These are phyloP conservation scores for Senna tora DNA, from an alignment of 306 rosid genomes.

Conservation along the genomic window DNA sequence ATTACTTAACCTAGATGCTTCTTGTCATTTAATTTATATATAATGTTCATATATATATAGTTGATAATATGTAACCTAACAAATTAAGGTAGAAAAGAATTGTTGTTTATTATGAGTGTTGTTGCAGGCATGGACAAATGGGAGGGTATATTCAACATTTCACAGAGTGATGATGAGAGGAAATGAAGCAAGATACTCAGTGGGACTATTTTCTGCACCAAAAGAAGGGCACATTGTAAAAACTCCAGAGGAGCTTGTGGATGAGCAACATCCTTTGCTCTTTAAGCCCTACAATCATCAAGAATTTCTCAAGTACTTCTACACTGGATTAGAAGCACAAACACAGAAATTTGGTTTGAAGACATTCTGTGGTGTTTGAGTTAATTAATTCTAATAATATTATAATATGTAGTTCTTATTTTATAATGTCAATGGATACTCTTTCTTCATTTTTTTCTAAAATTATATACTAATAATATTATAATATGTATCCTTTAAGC, in stretches of 20 bases:
- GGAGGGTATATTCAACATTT: slow-evolving; percentile 55
- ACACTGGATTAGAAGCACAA: slow-evolving; percentile 48
- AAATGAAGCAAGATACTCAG: slow-evolving; percentile 59
- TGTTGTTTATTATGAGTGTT: too few species aligned
- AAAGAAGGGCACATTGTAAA: slow-evolving; percentile 51
- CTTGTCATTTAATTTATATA: too few species aligned
- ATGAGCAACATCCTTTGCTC: slow-evolving; percentile 69
- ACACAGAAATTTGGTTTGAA: slow-evolving; percentile 46
- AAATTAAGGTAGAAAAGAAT: too few species aligned
- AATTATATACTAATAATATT: too few species aligned
- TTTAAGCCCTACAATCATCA: slow-evolving; percentile 63
- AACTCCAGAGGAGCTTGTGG: slow-evolving; percentile 68
- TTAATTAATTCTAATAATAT: too few species aligned
- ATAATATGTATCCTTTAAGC: too few species aligned
- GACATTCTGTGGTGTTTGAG: slow-evolving; percentile 59
- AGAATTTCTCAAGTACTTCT: slow-evolving; percentile 50
- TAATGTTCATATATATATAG: too few species aligned
- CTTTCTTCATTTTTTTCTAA: too few species aligned
- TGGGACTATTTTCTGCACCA: slow-evolving; percentile 60
- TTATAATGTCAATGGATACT: too few species aligned
- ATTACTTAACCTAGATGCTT: too few species aligned
- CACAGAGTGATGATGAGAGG: slow-evolving; percentile 79
- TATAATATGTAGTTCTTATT: too few species aligned
- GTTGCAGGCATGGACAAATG: slow-evolving; percentile 85
- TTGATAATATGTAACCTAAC: too few species aligned